These are phyloP conservation scores for Pezicula radicicola DNA, from an alignment of 2,329 filamentous ascomycete species.

Conservation along the genomic window DNA sequence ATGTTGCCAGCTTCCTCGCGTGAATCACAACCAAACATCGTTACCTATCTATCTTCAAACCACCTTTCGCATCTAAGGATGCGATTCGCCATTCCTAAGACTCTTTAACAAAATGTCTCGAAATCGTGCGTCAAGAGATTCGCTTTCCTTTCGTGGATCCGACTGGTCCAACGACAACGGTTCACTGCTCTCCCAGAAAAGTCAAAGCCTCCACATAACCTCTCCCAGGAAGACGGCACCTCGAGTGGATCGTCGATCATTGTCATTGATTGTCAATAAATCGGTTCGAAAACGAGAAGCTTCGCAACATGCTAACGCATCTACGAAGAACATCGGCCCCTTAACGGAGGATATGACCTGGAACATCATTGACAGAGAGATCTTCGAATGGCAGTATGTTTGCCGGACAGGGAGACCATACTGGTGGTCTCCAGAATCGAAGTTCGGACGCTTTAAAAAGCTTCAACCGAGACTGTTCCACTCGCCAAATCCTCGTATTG, in stretches of 20 bases:
- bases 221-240: slow-evolving; percentile 1
- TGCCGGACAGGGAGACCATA: slow-evolving; percentile 26
- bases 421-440: slow-evolving; percentile 28
- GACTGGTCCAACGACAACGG: slow-evolving; percentile 5
- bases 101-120: background rate
- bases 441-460: slow-evolving; percentile 12
- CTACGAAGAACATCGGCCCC: background rate
- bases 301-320: slow-evolving; percentile 6
- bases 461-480: slow-evolving; percentile 2
- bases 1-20: too few species aligned
- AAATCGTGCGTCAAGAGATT: background rate
- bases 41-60: background rate
- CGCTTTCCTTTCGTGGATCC: background rate
- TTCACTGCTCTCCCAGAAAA: slow-evolving; percentile 14
- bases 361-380: slow-evolving; percentile 25
- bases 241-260: slow-evolving; percentile 10
- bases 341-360: slow-evolving; percentile 17
- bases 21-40: too few species aligned
- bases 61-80: background rate
- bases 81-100: too few species aligned
- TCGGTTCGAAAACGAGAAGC: slow-evolving; percentile 7
- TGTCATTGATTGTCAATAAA: slow-evolving; percentile 23
- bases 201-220: slow-evolving; percentile 20
- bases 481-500: slow-evolving; percentile 7
- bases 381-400: slow-evolving; percentile 28